These are phyloP conservation scores for Gastrolobium villosum DNA, from an alignment of 306 rosid genomes.

Conservation along the genomic window DNA sequence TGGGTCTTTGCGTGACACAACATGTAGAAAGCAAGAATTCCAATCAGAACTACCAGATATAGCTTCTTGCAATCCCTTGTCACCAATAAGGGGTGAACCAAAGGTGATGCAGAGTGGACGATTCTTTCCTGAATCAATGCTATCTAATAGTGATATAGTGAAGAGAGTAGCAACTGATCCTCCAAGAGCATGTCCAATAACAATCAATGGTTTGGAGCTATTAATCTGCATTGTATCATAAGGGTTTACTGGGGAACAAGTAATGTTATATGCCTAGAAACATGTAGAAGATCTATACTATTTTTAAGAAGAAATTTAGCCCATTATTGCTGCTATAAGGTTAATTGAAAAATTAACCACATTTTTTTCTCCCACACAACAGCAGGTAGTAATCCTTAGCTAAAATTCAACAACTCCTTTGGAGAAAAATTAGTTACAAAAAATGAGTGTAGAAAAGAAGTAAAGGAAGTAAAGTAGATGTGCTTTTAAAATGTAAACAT, in stretches of 20 bases:
- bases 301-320: neutral
- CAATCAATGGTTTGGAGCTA: slow-evolving; percentile 46
- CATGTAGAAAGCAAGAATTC: slow-evolving; percentile 78
- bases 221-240: slow-evolving; percentile 44
- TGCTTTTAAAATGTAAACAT: too few species aligned
- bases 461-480: too few species aligned
- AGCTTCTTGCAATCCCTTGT: slow-evolving; percentile 51
- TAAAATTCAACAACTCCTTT: too few species aligned
- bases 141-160: slow-evolving; percentile 64
- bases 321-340: neutral
- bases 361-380: too few species aligned
- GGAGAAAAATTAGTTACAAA: too few species aligned
- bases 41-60: slow-evolving; percentile 58
- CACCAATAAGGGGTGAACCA: slow-evolving; percentile 76
- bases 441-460: too few species aligned
- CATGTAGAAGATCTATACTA: neutral
- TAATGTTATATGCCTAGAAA: neutral
- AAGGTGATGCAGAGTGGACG: slow-evolving; percentile 81
- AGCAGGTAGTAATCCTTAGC: too few species aligned
- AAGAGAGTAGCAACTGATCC: slow-evolving; percentile 83
- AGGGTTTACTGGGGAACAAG: neutral
- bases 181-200: slow-evolving; percentile 71
- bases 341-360: neutral
- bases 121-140: slow-evolving; percentile 48
- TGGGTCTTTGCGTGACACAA: slow-evolving; percentile 64